phyloP scores from a whole-genome alignment of 441 rosid species.

The Pelargonium australe region DNA sequence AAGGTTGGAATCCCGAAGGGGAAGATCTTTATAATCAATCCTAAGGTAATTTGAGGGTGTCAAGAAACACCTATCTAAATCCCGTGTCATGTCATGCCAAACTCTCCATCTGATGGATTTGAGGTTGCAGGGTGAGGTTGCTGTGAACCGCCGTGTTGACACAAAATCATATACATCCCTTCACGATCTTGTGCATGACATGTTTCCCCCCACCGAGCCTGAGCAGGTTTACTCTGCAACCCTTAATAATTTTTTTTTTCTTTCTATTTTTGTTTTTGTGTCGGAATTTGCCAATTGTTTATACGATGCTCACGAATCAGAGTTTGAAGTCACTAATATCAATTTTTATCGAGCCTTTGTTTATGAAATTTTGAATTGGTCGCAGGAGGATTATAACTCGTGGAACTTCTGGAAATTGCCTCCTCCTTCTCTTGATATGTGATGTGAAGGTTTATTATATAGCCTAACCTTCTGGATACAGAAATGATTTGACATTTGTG shows the following conservation, averaged over 20 bases:
- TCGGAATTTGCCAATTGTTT: not conserved
- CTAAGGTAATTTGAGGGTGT: constrained; percentile 53
- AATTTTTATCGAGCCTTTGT: not conserved
- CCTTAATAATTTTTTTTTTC: not conserved
- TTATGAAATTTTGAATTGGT: constrained; percentile 12
- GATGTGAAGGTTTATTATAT: constrained; percentile 18
- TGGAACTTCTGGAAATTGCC: constrained; percentile 97
- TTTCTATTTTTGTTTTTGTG: not conserved
- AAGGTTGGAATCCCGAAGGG: constrained; percentile 96
- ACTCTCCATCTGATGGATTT: constrained; percentile 20
- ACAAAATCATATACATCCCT: constrained; percentile 76
- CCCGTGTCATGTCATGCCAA: not conserved
- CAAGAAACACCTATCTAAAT: not conserved
- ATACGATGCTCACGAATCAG: not conserved
- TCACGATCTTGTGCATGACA: constrained; percentile 73
- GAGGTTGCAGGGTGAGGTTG: constrained; percentile 80
- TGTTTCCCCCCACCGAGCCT: constrained; percentile 66
- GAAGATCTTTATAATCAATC: constrained; percentile 88
- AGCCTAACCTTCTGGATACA: constrained; percentile 2
- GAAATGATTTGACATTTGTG: constrained; percentile 11
- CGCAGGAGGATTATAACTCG: constrained; percentile 84
- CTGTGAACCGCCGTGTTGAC: constrained; percentile 66
- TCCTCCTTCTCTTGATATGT: constrained; percentile 41
- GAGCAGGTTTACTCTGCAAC: constrained; percentile 51
- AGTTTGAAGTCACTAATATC: not conserved